Evolutionary conservation across 176 grass and related monocot genomes (phyloP).

Genomic region (Secale cereale): DNA sequence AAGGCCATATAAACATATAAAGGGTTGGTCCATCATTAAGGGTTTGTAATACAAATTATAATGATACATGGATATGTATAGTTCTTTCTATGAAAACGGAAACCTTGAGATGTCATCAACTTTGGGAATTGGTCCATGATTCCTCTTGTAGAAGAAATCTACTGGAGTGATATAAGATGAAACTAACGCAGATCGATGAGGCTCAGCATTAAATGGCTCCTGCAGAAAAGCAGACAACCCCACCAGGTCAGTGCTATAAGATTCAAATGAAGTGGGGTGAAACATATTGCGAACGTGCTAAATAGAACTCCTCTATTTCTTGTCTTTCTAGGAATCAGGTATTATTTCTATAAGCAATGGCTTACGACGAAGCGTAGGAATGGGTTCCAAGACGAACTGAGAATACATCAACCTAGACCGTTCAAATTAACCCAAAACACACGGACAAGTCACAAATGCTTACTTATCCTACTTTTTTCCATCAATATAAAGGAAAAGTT

Average conservation of each 20-base stretch:
- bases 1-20: background rate
- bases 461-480: background rate
- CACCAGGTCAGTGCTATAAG: background rate
- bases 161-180: slow-evolving; percentile 82
- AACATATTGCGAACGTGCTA: background rate
- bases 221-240: slow-evolving; percentile 28
- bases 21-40: background rate
- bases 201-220: slow-evolving; percentile 99
- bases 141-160: slow-evolving; percentile 98
- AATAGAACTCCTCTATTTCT: background rate
- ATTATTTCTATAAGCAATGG: background rate
- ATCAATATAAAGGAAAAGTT: background rate
- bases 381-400: background rate
- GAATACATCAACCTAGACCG: background rate
- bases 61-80: background rate
- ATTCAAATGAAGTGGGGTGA: background rate
- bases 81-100: slow-evolving; percentile 18
- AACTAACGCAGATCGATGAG: slow-evolving; percentile 56
- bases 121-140: slow-evolving; percentile 92
- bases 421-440: background rate
- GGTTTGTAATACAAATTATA: background rate
- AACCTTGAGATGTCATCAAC: slow-evolving; percentile 75
- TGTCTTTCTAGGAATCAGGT: background rate
- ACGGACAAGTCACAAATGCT: background rate
- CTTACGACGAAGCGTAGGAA: background rate